Evolutionary conservation across 1,139 yeast species (phyloP), one percentile per base, ranked within the genome.

Genomic region (Protomyces pachydermus): DNA sequence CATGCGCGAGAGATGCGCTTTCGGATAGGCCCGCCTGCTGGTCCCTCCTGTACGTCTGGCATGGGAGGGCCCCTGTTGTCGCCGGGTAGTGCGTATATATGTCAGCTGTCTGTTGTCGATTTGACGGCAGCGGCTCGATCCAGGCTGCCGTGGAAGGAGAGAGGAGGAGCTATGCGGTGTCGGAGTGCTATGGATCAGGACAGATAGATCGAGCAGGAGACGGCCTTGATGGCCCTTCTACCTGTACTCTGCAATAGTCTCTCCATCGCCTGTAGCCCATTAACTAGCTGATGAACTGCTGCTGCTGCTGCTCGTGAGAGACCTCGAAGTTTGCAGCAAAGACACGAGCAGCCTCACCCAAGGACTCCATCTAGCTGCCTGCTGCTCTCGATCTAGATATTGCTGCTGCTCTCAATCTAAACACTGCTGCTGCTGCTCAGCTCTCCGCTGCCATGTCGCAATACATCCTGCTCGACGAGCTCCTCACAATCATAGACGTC

Each of bases 391-490:
- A n/a, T 42, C 4, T 42, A 42, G 18, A 14, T 12, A 12, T 9
- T 42, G 46, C 48, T n/a, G 10, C 48, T 42, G 25, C 48, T n/a
- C 25, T 8, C 25, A 8, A 9, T 16, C 14, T 16, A 42, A 20
- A 9, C 16, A 42, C 3, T 18, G 28, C 48, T 42, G 42, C 48
- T 42, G 42, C 42, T 37, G 16, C 42, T 37, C 9, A 12, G 14
- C 14, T 37, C 16, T 1, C 18, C 9, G 42, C 48, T 42, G 23
- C 25, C 48, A 42, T 42, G 48, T 42, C 48, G 23, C 48, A 65
- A 20, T 58, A 88, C 69, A 87, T 95, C 56, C 82, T 95, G 69
- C 93, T 95, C 74, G 98, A 93, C 77, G 98, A 93, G 78, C 85
- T 91, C 77, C 93, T 95, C 79, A 84, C 85, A 69, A 86, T 93